Base-by-base conservation (phyloP, 2,329 filamentous ascomycete genomes). In the Teratosphaeria nubilosa region DNA sequence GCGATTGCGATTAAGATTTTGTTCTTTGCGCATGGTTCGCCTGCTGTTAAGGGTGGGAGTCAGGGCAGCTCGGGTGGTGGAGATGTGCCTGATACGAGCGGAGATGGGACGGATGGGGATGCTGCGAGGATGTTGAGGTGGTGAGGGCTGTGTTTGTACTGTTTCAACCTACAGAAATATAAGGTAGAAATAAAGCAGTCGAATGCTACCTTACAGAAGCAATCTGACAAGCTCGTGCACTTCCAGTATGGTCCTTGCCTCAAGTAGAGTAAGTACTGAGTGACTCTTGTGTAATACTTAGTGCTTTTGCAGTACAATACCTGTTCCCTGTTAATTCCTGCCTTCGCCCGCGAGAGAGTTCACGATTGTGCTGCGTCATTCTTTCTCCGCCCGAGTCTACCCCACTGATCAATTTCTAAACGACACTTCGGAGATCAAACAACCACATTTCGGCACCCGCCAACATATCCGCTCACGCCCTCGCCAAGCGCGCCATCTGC, bases 1-100 rank as follows among this genome's bases (percentile, higher is more conserved):
- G 84, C 92, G 1, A 83, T 97, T 67, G 89, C 92, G 4, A 97
- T 99, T 75, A 97, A 97, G 81, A 86, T 96, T 59, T 77, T 97
- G 30, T 97, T 97, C 81, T 99, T 99, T 75, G 91, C 91, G 65
- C 82, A 77, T 58, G 65, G 64, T 4, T 66, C 64, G 53, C 67
- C 67, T 60, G 80, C 75, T 1, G 60, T 58, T 0, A 64, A 65
- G 24, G 57, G 22, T 5, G 30, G 31, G 4, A 31, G 48, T 20
- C 30, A 51, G 22, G 50, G 14, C 5, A 41, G 34, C 11, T 32
- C 37, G 22, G 48, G 51, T 9, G 57, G 32, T 10, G 53, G 45
- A 16, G 48, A 51, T 20, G 7, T 30, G 16, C 52, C 57, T 14
- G 57, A 61, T 31, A 56, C 59, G 7, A 56, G 55, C 7, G 59